These are phyloP conservation scores for Actinidia arguta DNA, from an alignment of 179 eudicot species.

Conservation along the genomic window DNA sequence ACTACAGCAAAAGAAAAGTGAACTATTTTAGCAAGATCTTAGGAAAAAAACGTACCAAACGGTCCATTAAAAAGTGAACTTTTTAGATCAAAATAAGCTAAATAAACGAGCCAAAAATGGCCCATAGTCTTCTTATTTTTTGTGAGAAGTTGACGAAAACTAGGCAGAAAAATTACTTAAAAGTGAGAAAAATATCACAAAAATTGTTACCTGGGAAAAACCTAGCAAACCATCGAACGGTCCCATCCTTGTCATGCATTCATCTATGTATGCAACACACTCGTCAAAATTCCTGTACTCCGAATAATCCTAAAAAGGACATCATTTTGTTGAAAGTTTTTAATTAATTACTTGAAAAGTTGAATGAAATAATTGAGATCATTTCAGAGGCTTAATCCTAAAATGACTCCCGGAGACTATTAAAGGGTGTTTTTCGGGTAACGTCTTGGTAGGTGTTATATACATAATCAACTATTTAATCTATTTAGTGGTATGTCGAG, in stretches of 20 bases:
- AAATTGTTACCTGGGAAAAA: conserved; percentile 74
- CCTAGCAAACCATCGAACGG: conserved; percentile 93
- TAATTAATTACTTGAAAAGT: background rate
- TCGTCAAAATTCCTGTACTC: conserved; percentile 72
- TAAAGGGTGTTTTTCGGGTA: background rate
- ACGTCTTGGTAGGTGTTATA: too few species aligned
- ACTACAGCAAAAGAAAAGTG: too few species aligned
- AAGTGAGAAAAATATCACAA: background rate
- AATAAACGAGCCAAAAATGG: background rate
- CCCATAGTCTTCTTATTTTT: too few species aligned
- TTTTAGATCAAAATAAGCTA: background rate
- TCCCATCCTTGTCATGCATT: conserved; percentile 65
- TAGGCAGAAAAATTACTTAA: background rate
- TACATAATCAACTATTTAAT: too few species aligned
- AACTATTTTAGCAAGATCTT: too few species aligned
- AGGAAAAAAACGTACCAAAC: too few species aligned
- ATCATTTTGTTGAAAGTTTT: too few species aligned
- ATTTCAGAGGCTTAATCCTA: background rate
- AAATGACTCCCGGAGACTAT: background rate
- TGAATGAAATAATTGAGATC: background rate
- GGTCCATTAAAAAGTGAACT: background rate
- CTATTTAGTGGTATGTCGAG: too few species aligned
- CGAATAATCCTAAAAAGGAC: conserved; percentile 67
- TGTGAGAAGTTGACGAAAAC: too few species aligned
- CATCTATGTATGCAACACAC: conserved; percentile 78